Base-by-base conservation (phyloP, 2,329 filamentous ascomycete genomes). In the Tolypocladium ophioglossoides region DNA sequence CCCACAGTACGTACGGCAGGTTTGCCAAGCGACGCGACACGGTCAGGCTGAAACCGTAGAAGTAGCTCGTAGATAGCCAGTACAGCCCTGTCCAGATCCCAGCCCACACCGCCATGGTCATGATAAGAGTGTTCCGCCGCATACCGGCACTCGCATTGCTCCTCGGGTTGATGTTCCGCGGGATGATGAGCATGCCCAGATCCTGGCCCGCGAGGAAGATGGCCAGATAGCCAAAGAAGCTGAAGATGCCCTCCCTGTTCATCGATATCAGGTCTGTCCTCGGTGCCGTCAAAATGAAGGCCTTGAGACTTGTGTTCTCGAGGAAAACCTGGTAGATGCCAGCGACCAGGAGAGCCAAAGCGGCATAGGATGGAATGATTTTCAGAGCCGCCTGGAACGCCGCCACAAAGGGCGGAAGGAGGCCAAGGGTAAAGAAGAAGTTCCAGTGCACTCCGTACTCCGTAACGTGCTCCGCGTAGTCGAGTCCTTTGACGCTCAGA, bases 381-480 rank as follows among this genome's bases (percentile, higher is more conserved):
- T 78, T 75, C 55, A 92, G 80, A 0, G 85, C 73, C 1, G 86
- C 80, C 66, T 95, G 89, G 57, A 92, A 89, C 0, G 94, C 68
- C 32, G 92, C 91, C 52, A 95, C 84, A 63, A 95, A 95, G 0
- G 91, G 91, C 0, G 92, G 90, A 27, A 99, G 74, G 50, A 96
- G 80, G 7, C 85, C 91, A 11, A 99, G 77, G 0, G 94, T 99
- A 72, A 97, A 97, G 78, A 99, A 99, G 71, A 99, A 99, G 70
- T 99, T 99, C 94, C 94, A 99, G 70, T 99, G 94, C 11, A 99
- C 89, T 46, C 94, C 94, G 66, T 99, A 99, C 68, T 99, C 94
- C 16, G 89, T 91, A 55, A 96, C 90, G 73, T 99, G 94, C 69
- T 99, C 94, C 3, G 91, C 91, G 67, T 99, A 99, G 67, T 97